phyloP scores from a whole-genome alignment of 116 monocot species.

The Papilionanthe hybrid region DNA sequence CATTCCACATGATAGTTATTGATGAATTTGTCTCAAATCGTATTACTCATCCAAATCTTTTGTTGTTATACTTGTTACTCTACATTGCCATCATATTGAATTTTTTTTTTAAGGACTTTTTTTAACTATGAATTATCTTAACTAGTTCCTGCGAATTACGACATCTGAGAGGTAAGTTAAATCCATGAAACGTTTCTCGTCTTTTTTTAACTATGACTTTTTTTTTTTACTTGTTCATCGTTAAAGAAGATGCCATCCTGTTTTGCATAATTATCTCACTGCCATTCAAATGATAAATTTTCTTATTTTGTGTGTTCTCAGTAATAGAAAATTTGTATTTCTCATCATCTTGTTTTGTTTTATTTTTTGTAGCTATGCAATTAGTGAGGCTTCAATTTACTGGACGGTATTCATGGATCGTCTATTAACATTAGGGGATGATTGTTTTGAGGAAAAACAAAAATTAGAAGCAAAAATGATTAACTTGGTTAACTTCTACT shows the following conservation, averaged over 20 bases:
- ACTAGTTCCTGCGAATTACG: no score
- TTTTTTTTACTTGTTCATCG: not conserved
- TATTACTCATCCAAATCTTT: no score
- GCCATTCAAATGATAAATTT: not conserved
- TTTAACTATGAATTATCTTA: no score
- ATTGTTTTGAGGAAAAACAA: slow-evolving; percentile 25
- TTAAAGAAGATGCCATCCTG: not conserved
- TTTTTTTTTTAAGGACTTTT: no score
- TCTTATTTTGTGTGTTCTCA: slow-evolving; percentile 21
- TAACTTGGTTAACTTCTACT: slow-evolving; percentile 52
- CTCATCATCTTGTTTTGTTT: not conserved
- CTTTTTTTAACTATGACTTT: no score
- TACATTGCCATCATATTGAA: no score
- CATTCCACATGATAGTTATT: no score
- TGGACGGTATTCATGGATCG: slow-evolving; percentile 61
- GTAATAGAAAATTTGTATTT: slow-evolving; percentile 26
- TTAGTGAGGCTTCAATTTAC: slow-evolving; percentile 35
- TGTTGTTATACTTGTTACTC: no score
- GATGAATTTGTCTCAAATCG: no score
- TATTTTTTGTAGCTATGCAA: slow-evolving; percentile 26
- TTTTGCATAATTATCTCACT: not conserved
- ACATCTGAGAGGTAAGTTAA: not conserved
- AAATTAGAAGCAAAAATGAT: slow-evolving; percentile 26
- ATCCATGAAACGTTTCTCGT: not conserved
- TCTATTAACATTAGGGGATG: slow-evolving; percentile 33